phyloP scores from a whole-genome alignment of 2,329 filamentous ascomycete species.

The Monilinia laxa region DNA sequence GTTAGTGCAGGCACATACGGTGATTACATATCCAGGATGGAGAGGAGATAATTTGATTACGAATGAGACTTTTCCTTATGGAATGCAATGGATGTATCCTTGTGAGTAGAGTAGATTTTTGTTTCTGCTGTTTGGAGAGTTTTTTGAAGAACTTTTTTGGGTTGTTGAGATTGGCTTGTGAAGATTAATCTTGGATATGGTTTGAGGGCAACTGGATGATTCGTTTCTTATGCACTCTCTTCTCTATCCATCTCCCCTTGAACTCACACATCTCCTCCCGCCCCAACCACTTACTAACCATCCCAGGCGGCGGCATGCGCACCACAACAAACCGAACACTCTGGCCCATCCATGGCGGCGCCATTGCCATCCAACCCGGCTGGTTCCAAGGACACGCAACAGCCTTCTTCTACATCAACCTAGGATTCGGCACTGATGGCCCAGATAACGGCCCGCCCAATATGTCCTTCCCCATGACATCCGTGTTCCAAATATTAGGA shows the following conservation, averaged over 20 bases:
- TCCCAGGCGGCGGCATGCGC: slow-evolving; percentile 76
- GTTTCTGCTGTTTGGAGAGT: neutral
- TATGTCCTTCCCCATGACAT: slow-evolving; percentile 81
- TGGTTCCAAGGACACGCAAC: slow-evolving; percentile 90
- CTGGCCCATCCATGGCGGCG: slow-evolving; percentile 86
- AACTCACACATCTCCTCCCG: neutral
- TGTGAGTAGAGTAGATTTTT: slow-evolving; percentile 40
- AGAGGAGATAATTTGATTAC: slow-evolving; percentile 44
- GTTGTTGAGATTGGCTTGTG: neutral
- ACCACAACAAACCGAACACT: slow-evolving; percentile 80
- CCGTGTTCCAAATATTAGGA: slow-evolving; percentile 78
- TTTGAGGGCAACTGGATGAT: neutral
- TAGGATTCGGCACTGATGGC: slow-evolving; percentile 74
- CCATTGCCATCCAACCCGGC: slow-evolving; percentile 86
- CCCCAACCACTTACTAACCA: neutral
- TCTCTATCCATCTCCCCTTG: neutral
- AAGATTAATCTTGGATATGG: neutral
- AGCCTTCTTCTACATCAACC: slow-evolving; percentile 85
- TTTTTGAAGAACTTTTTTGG: neutral
- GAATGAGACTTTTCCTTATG: slow-evolving; percentile 42
- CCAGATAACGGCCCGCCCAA: slow-evolving; percentile 70
- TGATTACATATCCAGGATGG: slow-evolving; percentile 44
- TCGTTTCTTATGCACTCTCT: neutral
- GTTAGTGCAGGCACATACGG: slow-evolving; percentile 44
- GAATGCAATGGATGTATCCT: slow-evolving; percentile 44